Base-by-base conservation (phyloP, 2,329 filamentous ascomycete species). In the Simplicillium sp. region DNA sequence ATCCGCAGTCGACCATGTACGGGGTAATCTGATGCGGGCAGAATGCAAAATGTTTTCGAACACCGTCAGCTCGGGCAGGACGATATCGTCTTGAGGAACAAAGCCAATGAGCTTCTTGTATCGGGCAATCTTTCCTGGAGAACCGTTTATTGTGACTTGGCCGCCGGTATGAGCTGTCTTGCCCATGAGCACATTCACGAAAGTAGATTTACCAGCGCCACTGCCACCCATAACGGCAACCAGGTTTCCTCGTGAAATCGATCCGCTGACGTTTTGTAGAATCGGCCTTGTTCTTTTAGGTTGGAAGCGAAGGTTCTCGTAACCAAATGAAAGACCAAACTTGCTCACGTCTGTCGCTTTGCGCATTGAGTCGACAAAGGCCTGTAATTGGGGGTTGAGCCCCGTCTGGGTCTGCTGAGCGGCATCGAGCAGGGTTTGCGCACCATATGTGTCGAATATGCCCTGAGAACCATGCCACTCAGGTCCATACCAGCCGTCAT, bases 81-180 rank as follows among this genome's bases (percentile, higher is more conserved):
- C 66, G 18, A 80, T 67, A 51, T 80, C 77, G 45, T 80, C 73
- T 48, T 80, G 75, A 1, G 76, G 75, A 3, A 80, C 75, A 44
- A 77, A 79, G 16, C 75, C 75, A 18, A 79, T 76, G 43, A 78
- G 60, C 51, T 77, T 76, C 54, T 73, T 77, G 54, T 75, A 78
- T 34, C 60, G 59, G 50, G 63, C 63, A 56, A 73, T 62, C 45
- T 64, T 65, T 11, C 66, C 64, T 0, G 66, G 60, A 4, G 61
- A 57, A n/a, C 67, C 68, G 45, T 78, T 79, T 46, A 78, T 65
- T 36, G 66, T 69, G 18, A 75, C 68, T 1, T 59, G 48, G 3
- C 75, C 75, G 1, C 62, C 59, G 1, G 71, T 77, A 44, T 71
- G 65, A 29, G 57, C 63, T 1, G 59, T 63, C 54, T 78, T 77